Evolutionary conservation across 495 filamentous ascomycete species (phyloP).

Genomic region (Podospora tetraspora): DNA sequence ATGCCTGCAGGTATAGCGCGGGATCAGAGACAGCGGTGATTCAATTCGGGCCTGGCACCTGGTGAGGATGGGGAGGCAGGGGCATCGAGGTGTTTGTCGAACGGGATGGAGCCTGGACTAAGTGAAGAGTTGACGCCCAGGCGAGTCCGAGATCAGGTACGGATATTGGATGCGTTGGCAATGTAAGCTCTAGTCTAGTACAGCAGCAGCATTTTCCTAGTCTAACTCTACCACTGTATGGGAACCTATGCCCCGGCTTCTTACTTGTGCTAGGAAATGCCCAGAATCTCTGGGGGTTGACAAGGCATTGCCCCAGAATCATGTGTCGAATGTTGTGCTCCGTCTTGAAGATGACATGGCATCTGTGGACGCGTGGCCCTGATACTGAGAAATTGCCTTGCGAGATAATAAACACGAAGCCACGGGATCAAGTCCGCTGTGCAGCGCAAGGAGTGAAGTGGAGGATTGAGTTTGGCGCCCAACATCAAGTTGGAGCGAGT

Average conservation of each 20-base stretch:
- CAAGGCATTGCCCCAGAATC: neutral
- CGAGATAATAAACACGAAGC: too few species aligned
- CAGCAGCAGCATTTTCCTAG: neutral
- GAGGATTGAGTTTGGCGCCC: constrained; percentile 1
- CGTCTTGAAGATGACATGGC: neutral
- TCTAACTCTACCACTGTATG: too few species aligned
- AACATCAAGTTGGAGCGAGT: neutral
- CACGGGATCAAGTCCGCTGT: neutral
- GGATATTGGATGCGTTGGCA: neutral
- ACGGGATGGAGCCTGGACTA: neutral
- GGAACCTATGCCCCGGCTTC: too few species aligned
- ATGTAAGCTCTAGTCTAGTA: neutral
- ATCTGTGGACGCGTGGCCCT: neutral
- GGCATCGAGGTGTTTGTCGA: neutral
- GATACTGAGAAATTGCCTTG: too few species aligned
- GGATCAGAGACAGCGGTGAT: neutral
- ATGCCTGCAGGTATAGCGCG: neutral
- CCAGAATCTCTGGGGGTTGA: neutral
- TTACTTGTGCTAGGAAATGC: neutral
- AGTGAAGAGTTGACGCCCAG: neutral
- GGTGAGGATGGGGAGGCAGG: too few species aligned
- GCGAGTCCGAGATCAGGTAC: neutral
- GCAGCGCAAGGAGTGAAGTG: neutral
- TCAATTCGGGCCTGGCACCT: neutral
- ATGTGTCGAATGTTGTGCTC: neutral